phyloP scores from a whole-genome alignment of 1,139 yeast genomes.

The Arxiozyma telluris region DNA sequence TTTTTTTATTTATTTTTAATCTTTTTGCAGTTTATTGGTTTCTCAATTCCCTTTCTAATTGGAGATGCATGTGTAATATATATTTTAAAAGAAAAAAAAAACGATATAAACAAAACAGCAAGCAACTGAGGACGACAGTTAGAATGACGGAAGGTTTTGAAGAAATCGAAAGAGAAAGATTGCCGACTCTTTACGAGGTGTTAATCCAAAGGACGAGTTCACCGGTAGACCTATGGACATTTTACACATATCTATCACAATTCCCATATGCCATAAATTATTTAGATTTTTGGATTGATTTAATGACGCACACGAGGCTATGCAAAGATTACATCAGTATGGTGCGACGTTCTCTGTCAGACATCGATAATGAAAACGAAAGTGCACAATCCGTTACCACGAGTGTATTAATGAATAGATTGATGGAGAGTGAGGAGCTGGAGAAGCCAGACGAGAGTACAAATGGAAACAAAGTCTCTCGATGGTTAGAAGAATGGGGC shows the following conservation, averaged over 20 bases:
- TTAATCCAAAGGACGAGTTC: conserved; percentile 70
- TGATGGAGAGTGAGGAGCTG: conserved; percentile 40
- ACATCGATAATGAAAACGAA: conserved; percentile 3
- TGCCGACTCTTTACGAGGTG: conserved; percentile 88
- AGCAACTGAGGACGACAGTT: not conserved
- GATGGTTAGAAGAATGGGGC: conserved; percentile 28
- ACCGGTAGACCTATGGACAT: conserved; percentile 88
- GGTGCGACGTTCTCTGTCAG: conserved; percentile 43
- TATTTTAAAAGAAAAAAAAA: too few relatives aligned
- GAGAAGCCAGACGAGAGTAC: not conserved
- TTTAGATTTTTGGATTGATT: conserved; percentile 88
- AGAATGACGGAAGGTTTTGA: conserved; percentile 7
- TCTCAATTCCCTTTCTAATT: too few relatives aligned
- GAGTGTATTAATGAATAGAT: conserved; percentile 44
- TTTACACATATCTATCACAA: conserved; percentile 82
- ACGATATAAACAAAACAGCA: not conserved
- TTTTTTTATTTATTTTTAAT: too few relatives aligned
- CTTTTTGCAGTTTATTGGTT: too few relatives aligned
- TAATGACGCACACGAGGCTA: conserved; percentile 74
- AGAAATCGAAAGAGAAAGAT: conserved; percentile 35
- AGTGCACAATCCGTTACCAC: conserved; percentile 36
- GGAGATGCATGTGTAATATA: too few relatives aligned
- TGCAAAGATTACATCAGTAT: conserved; percentile 83
- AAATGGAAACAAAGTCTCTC: conserved; percentile 31
- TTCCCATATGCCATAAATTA: conserved; percentile 83